Evolutionary conservation across 805 yeast species (phyloP), one percentile per base, ranked within the genome.

Genomic region (Sugiyamaella chiloensis): DNA sequence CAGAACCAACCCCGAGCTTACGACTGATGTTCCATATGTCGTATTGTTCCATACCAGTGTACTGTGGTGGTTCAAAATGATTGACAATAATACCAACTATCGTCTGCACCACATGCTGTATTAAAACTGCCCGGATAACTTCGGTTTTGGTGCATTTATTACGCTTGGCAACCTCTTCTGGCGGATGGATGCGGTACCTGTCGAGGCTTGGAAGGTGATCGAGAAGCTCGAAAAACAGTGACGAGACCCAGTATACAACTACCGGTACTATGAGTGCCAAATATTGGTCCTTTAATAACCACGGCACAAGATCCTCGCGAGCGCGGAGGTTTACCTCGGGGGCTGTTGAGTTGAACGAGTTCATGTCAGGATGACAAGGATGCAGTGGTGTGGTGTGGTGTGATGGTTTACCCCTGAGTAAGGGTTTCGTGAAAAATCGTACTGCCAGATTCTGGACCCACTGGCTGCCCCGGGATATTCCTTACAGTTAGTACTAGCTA

Each of bases 81-180:
- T 74, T 76, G 34, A 85, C 71, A 0, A 62, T 57, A 9, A 68
- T 59, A 1, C 97, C 99, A 4, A 81, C 82, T 2, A 78, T 53
- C 2, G 93, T 76, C 70, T 93, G 99, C 48, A 91, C 75, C 11
- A 82, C 51, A 64, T 93, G 99, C 71, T 93, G 98, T 26, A 85
- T 56, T 5, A 87, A 58, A 40, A 93, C 99, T 55, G 90, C 96
- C 51, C 78, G 70, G 14, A 93, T 59, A 8, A 93, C 98, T 40
- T 84, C 85, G 3, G 59, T 44, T 46, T 81, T 67, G 0, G 86
- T 61, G 5, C 87, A 96, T 61, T 80, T 86, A 65, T 93, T 93
- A 55, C 93, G 78, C 43, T 76, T 63, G 26, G 72, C 59, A 48
- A 88, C 87, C 63, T 91, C 98, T 57, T 85, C 95, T 31, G 90